These are phyloP conservation scores for Globisporangium heterothallicum DNA, from an alignment of 352 stramenopile species.

Conservation along the genomic window DNA sequence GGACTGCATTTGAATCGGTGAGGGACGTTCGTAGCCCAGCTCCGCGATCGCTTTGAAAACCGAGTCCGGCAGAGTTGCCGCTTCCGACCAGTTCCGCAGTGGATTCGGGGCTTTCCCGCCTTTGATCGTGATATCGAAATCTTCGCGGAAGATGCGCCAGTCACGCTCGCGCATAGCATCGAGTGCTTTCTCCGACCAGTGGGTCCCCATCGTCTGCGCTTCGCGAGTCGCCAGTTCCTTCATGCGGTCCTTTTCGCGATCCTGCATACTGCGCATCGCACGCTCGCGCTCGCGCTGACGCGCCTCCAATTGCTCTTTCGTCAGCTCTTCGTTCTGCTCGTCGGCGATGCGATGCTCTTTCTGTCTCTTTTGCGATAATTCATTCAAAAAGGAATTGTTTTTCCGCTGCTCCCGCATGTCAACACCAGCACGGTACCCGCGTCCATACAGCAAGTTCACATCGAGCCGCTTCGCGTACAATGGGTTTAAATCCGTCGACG, in stretches of 20 bases:
- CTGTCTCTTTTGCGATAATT: conserved; percentile 85
- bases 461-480: conserved; percentile 87
- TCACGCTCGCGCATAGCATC: conserved; percentile 95
- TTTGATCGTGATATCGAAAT: conserved; percentile 98
- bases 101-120: conserved; percentile 88
- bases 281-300: conserved; percentile 68
- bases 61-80: conserved; percentile 41
- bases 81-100: conserved; percentile 91
- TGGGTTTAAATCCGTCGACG: conserved; percentile 86
- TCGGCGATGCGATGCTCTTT: conserved; percentile 69
- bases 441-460: conserved; percentile 89
- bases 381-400: conserved; percentile 84
- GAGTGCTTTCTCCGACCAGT: conserved; percentile 94
- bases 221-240: conserved; percentile 63
- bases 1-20: conserved; percentile 97
- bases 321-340: conserved; percentile 54
- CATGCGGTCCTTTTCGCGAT: conserved; percentile 49
- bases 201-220: conserved; percentile 68
- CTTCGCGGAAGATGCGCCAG: conserved; percentile 99
- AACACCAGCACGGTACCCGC: conserved; percentile 90
- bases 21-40: conserved; percentile 95
- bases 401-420: conserved; percentile 93
- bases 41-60: conserved; percentile 89
- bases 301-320: conserved; percentile 48
- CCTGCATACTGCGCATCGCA: conserved; percentile 68